Evolutionary conservation across 116 monocot species (phyloP), one percentile per base, ranked within the genome.

Genomic region (Posidonia oceanica): DNA sequence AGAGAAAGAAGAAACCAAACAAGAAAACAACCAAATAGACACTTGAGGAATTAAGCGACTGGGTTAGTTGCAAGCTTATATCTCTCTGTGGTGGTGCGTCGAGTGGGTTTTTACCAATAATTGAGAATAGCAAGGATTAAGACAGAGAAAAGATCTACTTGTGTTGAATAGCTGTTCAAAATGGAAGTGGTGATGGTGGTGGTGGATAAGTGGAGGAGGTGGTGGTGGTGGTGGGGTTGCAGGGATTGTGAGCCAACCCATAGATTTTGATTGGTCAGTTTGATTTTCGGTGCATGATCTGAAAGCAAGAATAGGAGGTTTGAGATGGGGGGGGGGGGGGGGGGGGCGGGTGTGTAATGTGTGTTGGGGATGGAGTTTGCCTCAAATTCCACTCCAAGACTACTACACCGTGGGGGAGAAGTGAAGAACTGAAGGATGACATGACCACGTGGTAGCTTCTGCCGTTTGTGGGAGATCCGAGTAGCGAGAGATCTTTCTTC

Each of bases 211-310:
- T 16, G 68, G 68, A 52, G 11, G 13, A 64, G 52, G 4, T 68
- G 68, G 11, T n/a, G 53, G 11, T n/a, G 53, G 16, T 58, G 70
- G 70, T 70, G 70, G 70, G 70, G 58, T 39, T 3, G 57, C 56
- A 14, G 54, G 38, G 39, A 70, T 57, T 20, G 2, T 17, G 39
- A 57, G 57, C 70, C 70, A 57, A 20, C 38, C 57, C n/a, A 37
- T 55, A 39, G 17, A 18, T 17, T 55, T 69, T 39, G 15, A 57
- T 69, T 39, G 69, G 70, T 18, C 38, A n/a, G 29, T 53, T 54
- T 4, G 23, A 42, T 54, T 53, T 68, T 68, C 12, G 11, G 48
- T 16, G 16, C 14, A 14, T 39, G 7, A 64, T n/a, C 39, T 17
- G 17, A 41, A 64, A 48, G 8, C 6, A 48, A 48, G 48, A 48